Base-by-base conservation (phyloP, 257 asterid species). In the Henckelia pumila region DNA sequence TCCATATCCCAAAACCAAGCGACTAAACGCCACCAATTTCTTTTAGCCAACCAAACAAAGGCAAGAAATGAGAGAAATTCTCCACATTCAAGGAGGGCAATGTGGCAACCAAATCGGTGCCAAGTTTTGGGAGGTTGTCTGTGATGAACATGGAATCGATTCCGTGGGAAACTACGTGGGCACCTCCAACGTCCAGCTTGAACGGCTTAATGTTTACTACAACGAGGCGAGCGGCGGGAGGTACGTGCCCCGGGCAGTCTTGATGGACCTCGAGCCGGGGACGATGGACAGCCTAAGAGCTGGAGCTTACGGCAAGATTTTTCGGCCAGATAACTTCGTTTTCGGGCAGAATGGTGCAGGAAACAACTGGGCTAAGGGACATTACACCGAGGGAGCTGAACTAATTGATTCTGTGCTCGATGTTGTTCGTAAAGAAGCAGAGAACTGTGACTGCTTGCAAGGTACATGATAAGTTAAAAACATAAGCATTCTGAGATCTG, bases 71-170 rank as follows among this genome's bases (percentile, higher is more conserved):
- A 84, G 95, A 72, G 95, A 87, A 76, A 87, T 87, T 55, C 87
- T 87, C 33, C 95, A 87, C 64, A 76, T 87, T 65, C 95, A 87
- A 79, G 95, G 87, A 33, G 91, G 95, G 21, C 95, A 84, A 76
- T 87, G 95, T 67, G 95, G 95, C 14, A 87, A 87, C 75, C 95
- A 87, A 68, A 87, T 87, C 37, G 95, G 91, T 10, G 88, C 84
- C 68, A 86, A 86, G 83, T 86, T 86, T 33, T 86, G 94, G 94
- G 94, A 84, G 62, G 94, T 82, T 19, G 87, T 87, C 9, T 87
- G 95, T 68, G 80, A 49, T 58, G 95, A 87, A 60, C 95, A 87
- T 68, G 95, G 91, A 0, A 87, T 87, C 56, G 78, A 82, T 64
- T 80, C 79, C 7, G 2, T 56, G 2, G 95, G 91, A 26, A 82